These are phyloP conservation scores for Mortierella alpina DNA, from an alignment of 192 early-diverging fungal species.

Conservation along the genomic window DNA sequence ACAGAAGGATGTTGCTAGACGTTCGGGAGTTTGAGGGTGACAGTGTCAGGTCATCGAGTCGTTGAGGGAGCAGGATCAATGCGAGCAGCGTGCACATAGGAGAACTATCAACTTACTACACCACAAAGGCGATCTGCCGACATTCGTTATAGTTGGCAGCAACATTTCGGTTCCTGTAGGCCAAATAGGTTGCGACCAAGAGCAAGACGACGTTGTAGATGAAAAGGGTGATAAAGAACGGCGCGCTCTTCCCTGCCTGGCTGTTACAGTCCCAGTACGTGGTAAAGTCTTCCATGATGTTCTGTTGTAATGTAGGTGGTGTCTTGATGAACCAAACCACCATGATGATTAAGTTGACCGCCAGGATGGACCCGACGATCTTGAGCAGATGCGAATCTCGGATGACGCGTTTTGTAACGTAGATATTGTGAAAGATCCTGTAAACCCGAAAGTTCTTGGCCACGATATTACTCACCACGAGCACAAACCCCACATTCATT, in stretches of 20 bases:
- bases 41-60: background rate
- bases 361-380: conserved; percentile 41
- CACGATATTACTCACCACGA: conserved; percentile 61
- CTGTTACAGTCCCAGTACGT: conserved; percentile 58
- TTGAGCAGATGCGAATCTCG: conserved; percentile 46
- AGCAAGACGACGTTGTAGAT: conserved; percentile 53
- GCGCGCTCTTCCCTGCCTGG: conserved; percentile 15
- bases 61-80: background rate
- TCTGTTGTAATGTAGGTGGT: conserved; percentile 40
- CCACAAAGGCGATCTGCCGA: conserved; percentile 60
- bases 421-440: conserved; percentile 56
- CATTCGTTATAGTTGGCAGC: conserved; percentile 60
- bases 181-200: conserved; percentile 31
- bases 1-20: conserved; percentile 49
- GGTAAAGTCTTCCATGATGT: conserved; percentile 37
- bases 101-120: conserved; percentile 55
- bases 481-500: conserved; percentile 52
- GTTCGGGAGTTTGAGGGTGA: background rate
- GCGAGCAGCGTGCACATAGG: background rate
- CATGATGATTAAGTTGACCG: conserved; percentile 54
- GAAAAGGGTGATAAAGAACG: conserved; percentile 41
- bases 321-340: conserved; percentile 45
- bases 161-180: conserved; percentile 56
- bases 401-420: conserved; percentile 44
- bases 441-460: conserved; percentile 61